Evolutionary conservation across 1,284 basidiomycete genomes (phyloP), one percentile per base, ranked within the genome.

Genomic region (Caloboletus firmus): DNA sequence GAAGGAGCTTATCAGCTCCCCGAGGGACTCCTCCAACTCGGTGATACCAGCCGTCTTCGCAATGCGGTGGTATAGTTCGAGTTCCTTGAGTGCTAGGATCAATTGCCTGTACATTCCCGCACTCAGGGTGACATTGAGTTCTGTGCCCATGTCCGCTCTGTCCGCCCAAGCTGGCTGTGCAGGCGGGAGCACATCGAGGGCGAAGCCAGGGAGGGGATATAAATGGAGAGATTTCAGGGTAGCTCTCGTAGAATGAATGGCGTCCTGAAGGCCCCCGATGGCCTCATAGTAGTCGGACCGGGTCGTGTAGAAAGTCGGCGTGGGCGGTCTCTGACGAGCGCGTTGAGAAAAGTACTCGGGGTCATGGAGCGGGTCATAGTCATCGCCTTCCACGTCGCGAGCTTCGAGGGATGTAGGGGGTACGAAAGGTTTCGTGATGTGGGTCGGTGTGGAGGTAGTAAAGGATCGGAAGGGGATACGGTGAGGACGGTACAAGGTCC

Each of bases 241-340:
- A 2, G 72, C 67, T 36, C 85, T 83, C 3, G 85, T 76, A 41
- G 79, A 73, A 31, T 78, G 72, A 18, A 91, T 78, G 39, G 89
- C 85, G 20, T 76, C 76, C 65, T 93, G 85, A 18, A 96, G 81
- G 43, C 79, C 73, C 28, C 79, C 75, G 39, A 95, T 73, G 53
- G 86, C 81, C 72, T 94, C 90, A 68, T 87, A 87, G 75, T 87
- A 93, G 32, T 77, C 76, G 0, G 90, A 78, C 43, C 87, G 84
- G n/a, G 85, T 89, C n/a, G 93, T 93, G 74, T 91, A 97, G 76
- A 94, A 95, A 47, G 84, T 84, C 17, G 90, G 80, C 2, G 91
- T 89, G 28, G 75, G 69, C 18, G 82, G 78, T 45, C 70, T 68
- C 26, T 67, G 66, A n/a, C 43, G 61, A 15, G 36, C 6, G 35